These are phyloP conservation scores for Xylaria cubensis DNA, from an alignment of 495 filamentous ascomycete genomes.

Conservation along the genomic window DNA sequence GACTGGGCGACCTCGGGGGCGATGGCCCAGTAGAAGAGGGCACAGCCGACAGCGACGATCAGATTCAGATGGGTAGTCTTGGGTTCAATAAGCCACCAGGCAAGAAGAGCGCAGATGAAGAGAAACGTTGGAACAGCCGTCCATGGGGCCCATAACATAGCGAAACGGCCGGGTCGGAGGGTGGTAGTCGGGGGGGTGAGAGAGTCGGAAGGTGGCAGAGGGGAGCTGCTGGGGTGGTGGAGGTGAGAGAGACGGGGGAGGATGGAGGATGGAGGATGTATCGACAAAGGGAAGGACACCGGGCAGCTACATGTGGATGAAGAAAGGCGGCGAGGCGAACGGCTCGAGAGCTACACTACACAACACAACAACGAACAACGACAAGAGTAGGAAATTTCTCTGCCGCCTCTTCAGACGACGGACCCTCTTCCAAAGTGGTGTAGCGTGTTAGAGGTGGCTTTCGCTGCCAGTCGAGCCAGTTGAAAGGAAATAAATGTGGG, in stretches of 20 bases:
- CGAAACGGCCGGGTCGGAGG: conserved; percentile 44
- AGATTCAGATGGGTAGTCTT: conserved; percentile 54
- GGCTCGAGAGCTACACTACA: background rate
- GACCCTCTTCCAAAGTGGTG: conserved; percentile 17
- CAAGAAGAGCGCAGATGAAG: conserved; percentile 55
- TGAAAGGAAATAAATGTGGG: conserved; percentile 19
- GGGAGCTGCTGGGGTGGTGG: background rate
- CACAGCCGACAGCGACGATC: conserved; percentile 52
- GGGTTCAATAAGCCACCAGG: conserved; percentile 57
- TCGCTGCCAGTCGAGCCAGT: background rate
- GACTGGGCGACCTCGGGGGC: conserved; percentile 51
- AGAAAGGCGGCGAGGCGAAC: background rate
- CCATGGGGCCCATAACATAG: conserved; percentile 60
- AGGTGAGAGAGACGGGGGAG: background rate
- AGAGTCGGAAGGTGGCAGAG: background rate
- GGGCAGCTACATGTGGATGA: conserved; percentile 19
- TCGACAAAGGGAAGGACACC: conserved; percentile 17
- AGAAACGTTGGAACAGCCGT: conserved; percentile 56
- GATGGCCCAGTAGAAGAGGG: conserved; percentile 54
- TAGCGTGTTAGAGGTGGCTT: conserved; percentile 1
- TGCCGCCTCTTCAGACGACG: conserved; percentile 4
- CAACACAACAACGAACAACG: background rate
- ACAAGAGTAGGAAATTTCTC: conserved; percentile 17
- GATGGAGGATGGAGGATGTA: background rate
- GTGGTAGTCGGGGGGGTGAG: background rate